Percentiles rank a stretch among this genome's conserved stretches.
phyloP scores from a whole-genome alignment of 2,329 filamentous ascomycete species.

The Penicillium nordicum region DNA sequence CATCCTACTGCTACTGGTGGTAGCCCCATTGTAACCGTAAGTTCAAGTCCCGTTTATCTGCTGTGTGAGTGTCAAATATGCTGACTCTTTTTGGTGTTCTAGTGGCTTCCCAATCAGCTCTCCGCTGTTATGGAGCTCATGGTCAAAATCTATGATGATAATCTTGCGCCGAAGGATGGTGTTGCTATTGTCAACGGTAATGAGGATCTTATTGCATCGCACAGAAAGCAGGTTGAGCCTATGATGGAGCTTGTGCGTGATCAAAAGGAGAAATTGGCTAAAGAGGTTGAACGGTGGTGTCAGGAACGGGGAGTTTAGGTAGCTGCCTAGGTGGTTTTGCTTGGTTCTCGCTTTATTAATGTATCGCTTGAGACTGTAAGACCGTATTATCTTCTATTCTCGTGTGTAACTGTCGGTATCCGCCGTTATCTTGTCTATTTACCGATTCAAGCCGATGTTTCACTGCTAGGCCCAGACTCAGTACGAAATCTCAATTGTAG shows the following conservation, averaged over 20 bases:
- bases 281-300: slow-evolving; percentile 47
- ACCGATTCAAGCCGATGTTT: background rate
- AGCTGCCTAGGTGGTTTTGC: too few species aligned
- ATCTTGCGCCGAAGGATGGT: slow-evolving; percentile 35
- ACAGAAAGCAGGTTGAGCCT: slow-evolving; percentile 38
- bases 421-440: background rate
- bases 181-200: slow-evolving; percentile 9
- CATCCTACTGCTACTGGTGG: slow-evolving; percentile 50
- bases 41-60: slow-evolving; percentile 9
- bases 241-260: slow-evolving; percentile 38
- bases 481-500: background rate
- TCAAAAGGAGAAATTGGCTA: slow-evolving; percentile 33
- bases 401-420: background rate
- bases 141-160: slow-evolving; percentile 43
- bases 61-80: background rate
- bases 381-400: background rate
- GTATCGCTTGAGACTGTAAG: background rate
- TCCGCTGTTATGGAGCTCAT: slow-evolving; percentile 50
- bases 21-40: slow-evolving; percentile 48
- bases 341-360: background rate
- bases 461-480: background rate
- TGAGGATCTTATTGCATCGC: slow-evolving; percentile 22
- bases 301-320: slow-evolving; percentile 42
- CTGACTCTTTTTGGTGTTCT: background rate
- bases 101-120: slow-evolving; percentile 50